Evolutionary conservation across 2,329 filamentous ascomycete species (phyloP).

Genomic region (Drechslera avenae): DNA sequence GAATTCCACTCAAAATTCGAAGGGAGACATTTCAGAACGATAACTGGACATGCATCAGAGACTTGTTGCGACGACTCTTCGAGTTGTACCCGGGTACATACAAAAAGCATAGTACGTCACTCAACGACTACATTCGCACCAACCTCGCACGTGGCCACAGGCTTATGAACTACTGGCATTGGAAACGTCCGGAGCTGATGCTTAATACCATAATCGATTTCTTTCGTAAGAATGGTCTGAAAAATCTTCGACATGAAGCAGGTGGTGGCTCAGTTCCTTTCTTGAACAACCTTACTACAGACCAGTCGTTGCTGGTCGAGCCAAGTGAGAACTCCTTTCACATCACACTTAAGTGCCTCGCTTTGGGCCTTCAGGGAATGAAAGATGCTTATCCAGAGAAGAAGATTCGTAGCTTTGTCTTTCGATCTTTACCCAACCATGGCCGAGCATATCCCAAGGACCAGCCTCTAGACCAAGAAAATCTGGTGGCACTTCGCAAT

Average conservation of each 20-base stretch:
- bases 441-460: conserved; percentile 66
- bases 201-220: conserved; percentile 64
- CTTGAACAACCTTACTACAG: conserved; percentile 55
- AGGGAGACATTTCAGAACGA: conserved; percentile 50
- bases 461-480: conserved; percentile 56
- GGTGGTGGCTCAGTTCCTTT: conserved; percentile 59
- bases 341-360: conserved; percentile 64
- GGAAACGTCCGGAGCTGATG: conserved; percentile 60
- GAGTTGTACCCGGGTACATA: conserved; percentile 53
- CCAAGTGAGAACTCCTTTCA: conserved; percentile 62
- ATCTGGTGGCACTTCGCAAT: conserved; percentile 64
- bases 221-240: conserved; percentile 60
- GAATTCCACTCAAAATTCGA: conserved; percentile 52
- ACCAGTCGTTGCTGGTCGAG: conserved; percentile 52
- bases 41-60: conserved; percentile 58
- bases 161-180: conserved; percentile 62
- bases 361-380: conserved; percentile 56
- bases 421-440: conserved; percentile 65
- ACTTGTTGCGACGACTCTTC: conserved; percentile 55
- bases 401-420: conserved; percentile 61
- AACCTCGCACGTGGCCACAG: conserved; percentile 59
- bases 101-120: conserved; percentile 46
- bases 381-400: conserved; percentile 55
- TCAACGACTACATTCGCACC: conserved; percentile 61
- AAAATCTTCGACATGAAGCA: conserved; percentile 59